Base-by-base conservation (phyloP, 345 rosid genomes). In the Pistacia atlantica region DNA sequence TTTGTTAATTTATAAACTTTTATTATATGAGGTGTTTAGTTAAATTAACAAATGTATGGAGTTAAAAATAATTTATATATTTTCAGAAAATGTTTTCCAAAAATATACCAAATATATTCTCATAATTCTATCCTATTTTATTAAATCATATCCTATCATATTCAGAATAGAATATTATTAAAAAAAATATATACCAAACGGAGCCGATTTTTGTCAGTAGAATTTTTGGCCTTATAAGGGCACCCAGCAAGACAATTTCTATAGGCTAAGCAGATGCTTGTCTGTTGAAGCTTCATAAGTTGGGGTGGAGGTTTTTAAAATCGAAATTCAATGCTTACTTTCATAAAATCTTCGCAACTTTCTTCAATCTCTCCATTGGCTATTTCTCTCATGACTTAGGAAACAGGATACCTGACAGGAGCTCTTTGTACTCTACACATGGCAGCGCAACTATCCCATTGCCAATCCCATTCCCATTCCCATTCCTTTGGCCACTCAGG, bases 241-340 rank as follows among this genome's bases (percentile, higher is more conserved):
- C 90, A 87, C 48, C 90, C 88, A 37, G 85, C 25, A 48, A 87
- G 76, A 65, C 86, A 87, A 78, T 87, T 87, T 77, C 88, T 88
- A 77, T 83, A 83, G 52, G 84, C 90, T 63, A 79, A 46, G 81
- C 84, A 84, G 71, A 54, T 79, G 61, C 73, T 80, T 66, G 14
- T 54, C 57, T 70, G 71, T 20, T 31, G 80, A 66, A n/a, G 76
- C 77, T 72, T 82, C 25, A 22, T 7, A 38, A 65, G 59, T 63
- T 46, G 74, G 22, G 81, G 71, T 28, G 76, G 64, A 0, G 22
- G 22, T 76, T 84, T 62, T 75, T 82, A 64, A 55, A 16, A 64
- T 82, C 88, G 67, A 84, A 81, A 28, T 84, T 83, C 25, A 31
- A 84, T 45, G 72, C 86, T 79, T 37, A 84, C 71, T 76, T 84